Conservation (phyloP, 1,284 basidiomycete genomes). For the Wolfiporia cocos region DNA sequence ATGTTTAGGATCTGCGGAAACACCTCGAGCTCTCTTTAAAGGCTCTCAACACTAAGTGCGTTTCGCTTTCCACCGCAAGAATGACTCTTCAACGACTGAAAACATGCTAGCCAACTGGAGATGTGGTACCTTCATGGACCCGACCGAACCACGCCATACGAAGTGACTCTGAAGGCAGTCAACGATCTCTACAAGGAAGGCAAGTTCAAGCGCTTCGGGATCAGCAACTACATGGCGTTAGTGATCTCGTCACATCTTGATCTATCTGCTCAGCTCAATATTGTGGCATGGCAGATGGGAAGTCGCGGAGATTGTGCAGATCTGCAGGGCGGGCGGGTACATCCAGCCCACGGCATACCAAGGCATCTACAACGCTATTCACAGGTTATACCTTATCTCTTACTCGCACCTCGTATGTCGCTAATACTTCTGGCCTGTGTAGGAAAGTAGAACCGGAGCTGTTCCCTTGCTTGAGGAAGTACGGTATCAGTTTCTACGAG, state of each 20-base stretch:
- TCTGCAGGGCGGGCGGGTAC: conserved; percentile 49
- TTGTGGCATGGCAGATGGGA: conserved; percentile 37
- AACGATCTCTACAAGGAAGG: conserved; percentile 46
- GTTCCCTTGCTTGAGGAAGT: conserved; percentile 57
- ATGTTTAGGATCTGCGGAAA: conserved; percentile 34
- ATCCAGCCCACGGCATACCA: conserved; percentile 67
- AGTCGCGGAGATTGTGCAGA: conserved; percentile 57
- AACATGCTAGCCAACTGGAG: conserved; percentile 26
- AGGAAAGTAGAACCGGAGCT: conserved; percentile 50
- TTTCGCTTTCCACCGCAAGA: neutral
- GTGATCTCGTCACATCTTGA: conserved; percentile 10
- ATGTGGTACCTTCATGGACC: conserved; percentile 54
- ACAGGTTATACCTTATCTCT: conserved; percentile 23
- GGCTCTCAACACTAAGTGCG: conserved; percentile 42
- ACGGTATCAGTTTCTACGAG: conserved; percentile 54
- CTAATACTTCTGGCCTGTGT: neutral
- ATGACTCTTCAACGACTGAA: neutral
- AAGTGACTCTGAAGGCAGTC: conserved; percentile 40
- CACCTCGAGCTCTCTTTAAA: conserved; percentile 38
- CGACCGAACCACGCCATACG: conserved; percentile 41
- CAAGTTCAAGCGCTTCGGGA: conserved; percentile 37
- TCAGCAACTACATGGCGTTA: conserved; percentile 44
- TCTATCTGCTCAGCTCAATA: neutral
- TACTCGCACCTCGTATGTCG: neutral
- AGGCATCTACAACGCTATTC: conserved; percentile 53